Evolutionary conservation across 257 asterid species (phyloP), one percentile per base, ranked within the genome.

Genomic region (Petrea volubilis): DNA sequence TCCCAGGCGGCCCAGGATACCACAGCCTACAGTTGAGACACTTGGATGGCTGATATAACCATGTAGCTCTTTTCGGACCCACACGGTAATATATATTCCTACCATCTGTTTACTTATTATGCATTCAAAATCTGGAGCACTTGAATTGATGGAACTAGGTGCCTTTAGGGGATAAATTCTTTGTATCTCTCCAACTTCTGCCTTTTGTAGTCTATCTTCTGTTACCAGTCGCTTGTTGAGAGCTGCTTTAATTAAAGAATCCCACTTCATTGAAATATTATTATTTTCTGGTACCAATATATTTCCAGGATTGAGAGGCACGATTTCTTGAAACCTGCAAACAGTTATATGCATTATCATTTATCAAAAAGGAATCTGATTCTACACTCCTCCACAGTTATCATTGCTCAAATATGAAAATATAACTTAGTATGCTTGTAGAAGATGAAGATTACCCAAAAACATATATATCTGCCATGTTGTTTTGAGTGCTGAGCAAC

Each of bases 291-390:
- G 44, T 28, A 43, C 84, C 33, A 87, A 66, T 53, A 87, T 78
- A 25, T 83, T 87, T 68, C 89, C 88, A 1, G 89, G 86, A 52
- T 78, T 83, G 56, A 87, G 86, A 51, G 94, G 91, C 74, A 87
- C 89, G 31, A 87, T 79, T 79, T 87, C 94, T 74, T 87, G 94
- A 76, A 87, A 87, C 87, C 94, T 87, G 87, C 53, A 49, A 76
- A 60, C 9, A 79, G 47, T 56, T 55, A 29, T 36, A 60, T 49
- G 61, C 38, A 49, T 58, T 23, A 12, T 62, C 34, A 31, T 38
- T 62, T 69, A 49, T 64, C 60, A 59, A 14, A 65, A 4, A 6
- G 18, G 14, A 43, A 40, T 17, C 29, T 6, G 3, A 52, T 27
- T 50, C 25, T 38, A 27, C 40, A 21, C 23, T 47, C 23, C 46